These are phyloP conservation scores for Heterotrichella gracilis DNA, from an alignment of 352 stramenopile species.

Conservation along the genomic window DNA sequence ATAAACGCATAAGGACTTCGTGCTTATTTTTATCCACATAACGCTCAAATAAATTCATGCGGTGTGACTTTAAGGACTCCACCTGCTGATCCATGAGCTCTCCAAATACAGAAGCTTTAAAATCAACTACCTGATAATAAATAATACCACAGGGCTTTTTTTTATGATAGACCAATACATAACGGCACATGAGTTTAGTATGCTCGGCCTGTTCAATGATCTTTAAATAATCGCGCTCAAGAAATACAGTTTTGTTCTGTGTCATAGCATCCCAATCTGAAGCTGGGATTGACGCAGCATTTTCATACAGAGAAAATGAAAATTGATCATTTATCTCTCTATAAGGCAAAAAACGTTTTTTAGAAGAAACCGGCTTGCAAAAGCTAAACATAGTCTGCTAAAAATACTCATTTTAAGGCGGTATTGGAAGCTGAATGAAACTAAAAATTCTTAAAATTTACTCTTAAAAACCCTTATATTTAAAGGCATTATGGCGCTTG, in stretches of 20 bases:
- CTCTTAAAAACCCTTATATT: no score
- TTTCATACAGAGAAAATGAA: not conserved
- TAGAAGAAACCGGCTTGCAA: not conserved
- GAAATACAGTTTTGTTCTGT: not conserved
- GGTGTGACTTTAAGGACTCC: not conserved
- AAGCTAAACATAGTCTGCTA: constrained; percentile 8
- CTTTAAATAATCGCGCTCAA: not conserved
- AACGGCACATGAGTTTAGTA: not conserved
- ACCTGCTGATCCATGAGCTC: not conserved
- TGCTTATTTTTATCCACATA: not conserved
- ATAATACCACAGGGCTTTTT: constrained; percentile 4
- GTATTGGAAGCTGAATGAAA: no score
- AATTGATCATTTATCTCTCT: not conserved
- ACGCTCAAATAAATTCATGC: not conserved
- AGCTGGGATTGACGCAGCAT: not conserved
- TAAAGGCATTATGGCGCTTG: no score
- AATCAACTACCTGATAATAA: not conserved
- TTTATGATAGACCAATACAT: not conserved
- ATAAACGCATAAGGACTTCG: not conserved
- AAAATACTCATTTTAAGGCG: no score
- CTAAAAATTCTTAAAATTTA: no score
- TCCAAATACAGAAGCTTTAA: not conserved
- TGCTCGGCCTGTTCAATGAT: not conserved
- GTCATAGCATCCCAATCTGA: not conserved
- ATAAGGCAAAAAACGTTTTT: not conserved